phyloP scores from a whole-genome alignment of 2,329 filamentous ascomycete genomes.

The Alternaria sp. region DNA sequence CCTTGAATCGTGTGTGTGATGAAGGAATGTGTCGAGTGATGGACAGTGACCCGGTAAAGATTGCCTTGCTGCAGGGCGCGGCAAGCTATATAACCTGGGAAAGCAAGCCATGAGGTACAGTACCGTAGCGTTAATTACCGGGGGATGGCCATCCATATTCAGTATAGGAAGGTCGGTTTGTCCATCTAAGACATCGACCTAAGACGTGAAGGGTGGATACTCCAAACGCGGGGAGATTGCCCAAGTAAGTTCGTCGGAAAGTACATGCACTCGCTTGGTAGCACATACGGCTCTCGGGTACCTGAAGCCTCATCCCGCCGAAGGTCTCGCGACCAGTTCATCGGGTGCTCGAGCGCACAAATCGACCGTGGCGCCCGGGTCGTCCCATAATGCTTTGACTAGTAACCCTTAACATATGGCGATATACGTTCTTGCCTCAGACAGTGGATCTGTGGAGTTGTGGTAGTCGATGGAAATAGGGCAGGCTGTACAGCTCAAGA shows the following conservation, averaged over 20 bases:
- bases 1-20: constrained; percentile 14
- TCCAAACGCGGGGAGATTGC: constrained; percentile 30
- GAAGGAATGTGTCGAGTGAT: constrained; percentile 43
- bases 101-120: constrained; percentile 9
- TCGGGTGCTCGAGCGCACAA: constrained; percentile 9
- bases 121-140: constrained; percentile 25
- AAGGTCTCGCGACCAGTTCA: constrained; percentile 8
- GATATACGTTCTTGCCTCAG: background rate
- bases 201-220: constrained; percentile 25
- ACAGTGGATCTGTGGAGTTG: background rate
- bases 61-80: constrained; percentile 16
- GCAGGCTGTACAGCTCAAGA: background rate
- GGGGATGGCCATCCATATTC: constrained; percentile 23
- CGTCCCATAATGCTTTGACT: background rate
- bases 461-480: background rate
- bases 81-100: constrained; percentile 31
- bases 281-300: constrained; percentile 23
- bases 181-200: constrained; percentile 28
- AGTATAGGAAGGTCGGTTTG: constrained; percentile 34
- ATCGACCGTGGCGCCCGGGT: background rate
- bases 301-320: constrained; percentile 18
- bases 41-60: constrained; percentile 24
- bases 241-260: constrained; percentile 24
- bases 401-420: background rate
- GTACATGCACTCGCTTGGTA: constrained; percentile 33